Percentiles rank a stretch among this genome's conserved stretches.
These are phyloP conservation scores for Botryotinia convoluta DNA, from an alignment of 2,329 filamentous ascomycete species.

Conservation along the genomic window DNA sequence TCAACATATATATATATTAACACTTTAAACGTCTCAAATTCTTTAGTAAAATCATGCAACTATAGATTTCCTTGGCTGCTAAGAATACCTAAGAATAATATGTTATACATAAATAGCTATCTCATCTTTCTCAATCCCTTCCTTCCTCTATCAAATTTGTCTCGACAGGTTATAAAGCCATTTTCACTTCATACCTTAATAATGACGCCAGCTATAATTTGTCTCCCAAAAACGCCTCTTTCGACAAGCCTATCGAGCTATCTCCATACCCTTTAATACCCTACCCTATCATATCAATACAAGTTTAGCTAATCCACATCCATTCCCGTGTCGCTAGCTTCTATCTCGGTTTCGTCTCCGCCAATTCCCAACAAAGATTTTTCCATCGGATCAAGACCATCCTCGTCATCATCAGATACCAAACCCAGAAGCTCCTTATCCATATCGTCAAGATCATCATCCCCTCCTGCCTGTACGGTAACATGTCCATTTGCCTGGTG, in stretches of 20 bases:
- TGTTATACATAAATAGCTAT: background rate
- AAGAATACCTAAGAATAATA: background rate
- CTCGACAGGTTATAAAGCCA: background rate
- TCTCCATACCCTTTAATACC: constrained; percentile 8
- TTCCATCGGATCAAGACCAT: constrained; percentile 48
- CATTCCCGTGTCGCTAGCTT: constrained; percentile 36
- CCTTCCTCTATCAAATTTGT: background rate
- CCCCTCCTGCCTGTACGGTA: constrained; percentile 29
- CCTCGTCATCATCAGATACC: constrained; percentile 46
- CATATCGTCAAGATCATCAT: constrained; percentile 54
- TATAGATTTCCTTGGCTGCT: background rate
- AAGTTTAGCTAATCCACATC: constrained; percentile 32
- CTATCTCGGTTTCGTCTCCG: constrained; percentile 39
- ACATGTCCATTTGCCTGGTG: constrained; percentile 41
- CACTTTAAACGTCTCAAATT: background rate
- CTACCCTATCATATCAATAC: constrained; percentile 6
- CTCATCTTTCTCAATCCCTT: background rate
- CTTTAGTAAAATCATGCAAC: background rate
- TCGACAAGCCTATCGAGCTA: constrained; percentile 17
- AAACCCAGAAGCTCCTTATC: constrained; percentile 52
- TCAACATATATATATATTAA: background rate
- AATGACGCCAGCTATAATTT: constrained; percentile 3
- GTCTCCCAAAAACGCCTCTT: constrained; percentile 9
- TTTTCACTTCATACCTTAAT: constrained; percentile 2
- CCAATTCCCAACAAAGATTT: constrained; percentile 39